A percentile compares a stretch with the other conserved stretches of the same genome.
These are phyloP conservation scores for Hyphodiscus hymeniophilus DNA, from an alignment of 495 filamentous ascomycete species.

Conservation along the genomic window DNA sequence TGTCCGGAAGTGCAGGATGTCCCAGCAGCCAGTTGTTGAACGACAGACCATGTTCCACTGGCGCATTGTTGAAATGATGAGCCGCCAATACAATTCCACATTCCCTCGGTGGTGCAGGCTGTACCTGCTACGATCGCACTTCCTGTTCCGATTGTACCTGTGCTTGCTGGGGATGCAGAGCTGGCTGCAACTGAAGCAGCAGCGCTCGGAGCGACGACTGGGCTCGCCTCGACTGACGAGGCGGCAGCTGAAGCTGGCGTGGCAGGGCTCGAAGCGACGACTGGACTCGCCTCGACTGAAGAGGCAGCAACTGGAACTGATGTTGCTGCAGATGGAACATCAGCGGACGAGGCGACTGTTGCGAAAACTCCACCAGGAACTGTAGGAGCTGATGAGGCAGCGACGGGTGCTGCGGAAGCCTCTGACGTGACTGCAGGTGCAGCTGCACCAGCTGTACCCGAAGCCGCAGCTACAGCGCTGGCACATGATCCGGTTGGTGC, in stretches of 20 bases:
- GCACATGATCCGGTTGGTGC: neutral
- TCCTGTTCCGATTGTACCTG: conserved; percentile 12
- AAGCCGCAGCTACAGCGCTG: neutral
- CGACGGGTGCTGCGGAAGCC: conserved; percentile 15
- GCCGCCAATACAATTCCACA: conserved; percentile 60
- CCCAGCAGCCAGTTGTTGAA: conserved; percentile 47
- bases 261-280: conserved; percentile 7
- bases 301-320: conserved; percentile 10
- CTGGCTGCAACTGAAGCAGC: neutral
- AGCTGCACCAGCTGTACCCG: neutral
- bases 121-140: conserved; percentile 23
- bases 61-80: conserved; percentile 58
- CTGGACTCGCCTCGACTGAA: conserved; percentile 12
- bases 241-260: conserved; percentile 8
- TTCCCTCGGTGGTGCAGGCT: conserved; percentile 42
- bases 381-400: conserved; percentile 3
- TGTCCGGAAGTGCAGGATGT: conserved; percentile 50
- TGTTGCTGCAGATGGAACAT: neutral
- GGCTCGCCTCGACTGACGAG: conserved; percentile 11
- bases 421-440: conserved; percentile 7
- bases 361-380: conserved; percentile 21
- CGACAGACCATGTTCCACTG: conserved; percentile 47
- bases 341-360: conserved; percentile 6
- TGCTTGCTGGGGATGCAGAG: neutral
- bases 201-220: conserved; percentile 10